Conservation (phyloP, 331 rosid species). For the Cucumis variabilis region DNA sequence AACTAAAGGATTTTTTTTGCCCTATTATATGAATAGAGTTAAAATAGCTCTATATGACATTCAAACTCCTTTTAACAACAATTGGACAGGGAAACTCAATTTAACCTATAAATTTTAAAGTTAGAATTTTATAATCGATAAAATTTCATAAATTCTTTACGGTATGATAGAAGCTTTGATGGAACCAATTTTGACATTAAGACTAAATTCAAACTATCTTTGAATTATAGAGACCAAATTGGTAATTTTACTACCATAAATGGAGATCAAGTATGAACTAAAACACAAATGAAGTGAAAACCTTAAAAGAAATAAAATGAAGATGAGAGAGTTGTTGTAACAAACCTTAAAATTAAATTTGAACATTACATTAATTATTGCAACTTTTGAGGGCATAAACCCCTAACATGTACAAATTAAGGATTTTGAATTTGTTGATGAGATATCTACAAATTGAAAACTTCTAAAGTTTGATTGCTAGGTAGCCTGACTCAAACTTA, state of each 20-base stretch:
- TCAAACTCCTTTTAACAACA: no score
- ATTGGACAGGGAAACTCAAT: no score
- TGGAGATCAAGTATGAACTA: background rate
- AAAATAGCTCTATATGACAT: no score
- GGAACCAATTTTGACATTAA: no score
- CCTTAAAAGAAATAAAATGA: background rate
- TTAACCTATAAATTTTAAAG: background rate
- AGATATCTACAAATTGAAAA: constrained; percentile 29
- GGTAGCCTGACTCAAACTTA: constrained; percentile 38
- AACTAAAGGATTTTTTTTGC: no score
- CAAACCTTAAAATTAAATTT: background rate
- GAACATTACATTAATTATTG: background rate
- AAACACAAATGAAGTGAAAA: background rate
- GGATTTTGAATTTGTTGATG: constrained; percentile 29
- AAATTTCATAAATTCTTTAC: no score
- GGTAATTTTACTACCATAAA: no score
- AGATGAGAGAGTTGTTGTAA: background rate
- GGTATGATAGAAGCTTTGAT: no score
- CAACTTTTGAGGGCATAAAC: constrained; percentile 22
- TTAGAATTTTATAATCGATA: no score
- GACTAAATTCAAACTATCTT: no score
- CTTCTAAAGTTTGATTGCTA: constrained; percentile 27
- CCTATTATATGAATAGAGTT: no score
- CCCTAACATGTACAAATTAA: constrained; percentile 27
- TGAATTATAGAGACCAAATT: no score